A percentile compares a stretch with the other conserved stretches of the same genome.
Evolutionary conservation across 2,329 filamentous ascomycete species (phyloP).

Genomic region (Mycosphaerella arachidis): DNA sequence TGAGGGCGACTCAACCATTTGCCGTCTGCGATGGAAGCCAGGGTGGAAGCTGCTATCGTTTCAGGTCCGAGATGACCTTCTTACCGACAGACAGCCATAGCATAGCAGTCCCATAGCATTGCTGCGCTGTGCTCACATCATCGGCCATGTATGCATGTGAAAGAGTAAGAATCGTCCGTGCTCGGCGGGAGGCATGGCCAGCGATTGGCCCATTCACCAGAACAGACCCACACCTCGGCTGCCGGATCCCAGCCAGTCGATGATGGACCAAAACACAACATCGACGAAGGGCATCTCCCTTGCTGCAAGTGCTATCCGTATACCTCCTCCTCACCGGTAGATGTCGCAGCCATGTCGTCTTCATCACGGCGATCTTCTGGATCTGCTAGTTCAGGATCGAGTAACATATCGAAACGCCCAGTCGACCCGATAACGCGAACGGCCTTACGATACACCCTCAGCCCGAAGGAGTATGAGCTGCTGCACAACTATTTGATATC

Average conservation of each 20-base stretch:
- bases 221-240: not conserved
- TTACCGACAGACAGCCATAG: too few relatives aligned
- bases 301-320: not conserved
- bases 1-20: too few relatives aligned
- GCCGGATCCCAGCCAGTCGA: not conserved
- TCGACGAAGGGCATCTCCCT: not conserved
- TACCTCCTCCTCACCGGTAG: not conserved
- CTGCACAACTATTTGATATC: conserved; percentile 81
- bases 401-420: conserved; percentile 21
- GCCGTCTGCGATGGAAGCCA: too few relatives aligned
- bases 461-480: conserved; percentile 78
- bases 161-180: not conserved
- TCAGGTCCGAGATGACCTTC: too few relatives aligned
- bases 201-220: not conserved
- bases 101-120: too few relatives aligned
- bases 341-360: conserved; percentile 7
- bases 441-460: conserved; percentile 76
- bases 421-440: conserved; percentile 75
- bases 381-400: conserved; percentile 6
- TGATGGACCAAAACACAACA: not conserved
- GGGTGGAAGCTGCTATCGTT: too few relatives aligned
- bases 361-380: conserved; percentile 9
- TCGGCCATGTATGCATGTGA: not conserved
- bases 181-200: not conserved
- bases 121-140: too few relatives aligned